These are phyloP conservation scores for Ceratobasidium sp. DNA, from an alignment of 1,284 basidiomycete genomes.

Conservation along the genomic window DNA sequence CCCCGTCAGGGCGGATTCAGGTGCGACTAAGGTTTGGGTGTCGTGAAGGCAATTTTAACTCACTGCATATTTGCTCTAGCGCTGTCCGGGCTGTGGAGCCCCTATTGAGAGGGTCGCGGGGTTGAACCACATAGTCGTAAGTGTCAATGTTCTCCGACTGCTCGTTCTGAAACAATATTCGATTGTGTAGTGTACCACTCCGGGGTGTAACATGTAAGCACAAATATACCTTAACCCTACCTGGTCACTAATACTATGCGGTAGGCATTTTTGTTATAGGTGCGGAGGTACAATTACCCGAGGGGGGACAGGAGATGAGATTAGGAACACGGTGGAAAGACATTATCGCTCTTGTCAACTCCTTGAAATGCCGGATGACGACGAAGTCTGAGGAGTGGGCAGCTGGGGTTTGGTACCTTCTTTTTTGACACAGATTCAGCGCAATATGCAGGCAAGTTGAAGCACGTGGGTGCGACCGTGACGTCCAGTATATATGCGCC, in stretches of 20 bases:
- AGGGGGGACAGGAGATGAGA: slow-evolving; percentile 29
- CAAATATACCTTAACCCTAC: background rate
- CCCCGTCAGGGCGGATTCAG: slow-evolving; percentile 43
- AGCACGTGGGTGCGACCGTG: no score
- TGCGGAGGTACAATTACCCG: slow-evolving; percentile 20
- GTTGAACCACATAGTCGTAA: slow-evolving; percentile 45
- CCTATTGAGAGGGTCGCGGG: slow-evolving; percentile 40
- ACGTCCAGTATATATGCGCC: no score
- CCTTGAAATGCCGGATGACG: no score
- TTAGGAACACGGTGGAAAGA: background rate
- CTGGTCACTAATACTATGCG: background rate
- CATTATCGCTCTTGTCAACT: slow-evolving; percentile 31
- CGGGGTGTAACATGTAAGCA: slow-evolving; percentile 44
- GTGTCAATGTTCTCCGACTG: background rate
- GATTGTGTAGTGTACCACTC: slow-evolving; percentile 39
- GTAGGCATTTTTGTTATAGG: slow-evolving; percentile 32
- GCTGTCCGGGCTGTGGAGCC: slow-evolving; percentile 41
- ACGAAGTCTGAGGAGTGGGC: no score
- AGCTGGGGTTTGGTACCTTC: no score
- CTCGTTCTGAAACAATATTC: background rate
- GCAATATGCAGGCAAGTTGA: no score
- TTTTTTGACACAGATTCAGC: no score
- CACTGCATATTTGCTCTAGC: background rate
- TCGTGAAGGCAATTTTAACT: background rate
- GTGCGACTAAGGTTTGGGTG: slow-evolving; percentile 3